These are phyloP conservation scores for Cyclaneusma minus DNA, from an alignment of 2,329 filamentous ascomycete genomes.

Conservation along the genomic window DNA sequence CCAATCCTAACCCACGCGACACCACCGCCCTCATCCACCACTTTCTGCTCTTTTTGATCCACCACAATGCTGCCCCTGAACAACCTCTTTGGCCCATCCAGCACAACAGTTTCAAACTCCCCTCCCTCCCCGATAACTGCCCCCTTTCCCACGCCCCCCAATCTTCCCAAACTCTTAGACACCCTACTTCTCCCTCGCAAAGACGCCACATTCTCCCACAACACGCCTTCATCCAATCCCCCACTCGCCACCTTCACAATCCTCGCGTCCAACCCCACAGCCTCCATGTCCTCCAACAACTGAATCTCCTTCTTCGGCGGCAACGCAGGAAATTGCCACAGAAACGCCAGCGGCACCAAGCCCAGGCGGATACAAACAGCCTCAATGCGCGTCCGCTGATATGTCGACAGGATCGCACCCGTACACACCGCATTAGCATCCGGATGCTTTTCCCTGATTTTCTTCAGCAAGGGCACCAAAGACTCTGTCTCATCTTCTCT, in stretches of 20 bases:
- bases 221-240: constrained; percentile 62
- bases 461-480: constrained; percentile 57
- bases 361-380: constrained; percentile 76
- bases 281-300: constrained; percentile 69
- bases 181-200: constrained; percentile 29
- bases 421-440: constrained; percentile 75
- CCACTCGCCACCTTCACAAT: constrained; percentile 92
- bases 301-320: constrained; percentile 27
- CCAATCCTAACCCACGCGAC: constrained; percentile 55
- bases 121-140: constrained; percentile 82
- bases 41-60: constrained; percentile 30
- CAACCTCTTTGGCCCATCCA: constrained; percentile 59
- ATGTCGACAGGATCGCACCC: constrained; percentile 86
- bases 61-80: constrained; percentile 61
- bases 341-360: constrained; percentile 65
- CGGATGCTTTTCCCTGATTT: constrained; percentile 54
- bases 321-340: constrained; percentile 81
- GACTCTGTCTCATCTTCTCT: constrained; percentile 73
- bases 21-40: constrained; percentile 58
- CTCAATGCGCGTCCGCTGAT: constrained; percentile 92
- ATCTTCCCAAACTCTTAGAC: constrained; percentile 42
- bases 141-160: constrained; percentile 48
- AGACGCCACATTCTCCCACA: constrained; percentile 69
- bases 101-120: constrained; percentile 85
- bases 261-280: constrained; percentile 64